phyloP scores from a whole-genome alignment of 257 asterid species.

The Marsdenia floribunda region DNA sequence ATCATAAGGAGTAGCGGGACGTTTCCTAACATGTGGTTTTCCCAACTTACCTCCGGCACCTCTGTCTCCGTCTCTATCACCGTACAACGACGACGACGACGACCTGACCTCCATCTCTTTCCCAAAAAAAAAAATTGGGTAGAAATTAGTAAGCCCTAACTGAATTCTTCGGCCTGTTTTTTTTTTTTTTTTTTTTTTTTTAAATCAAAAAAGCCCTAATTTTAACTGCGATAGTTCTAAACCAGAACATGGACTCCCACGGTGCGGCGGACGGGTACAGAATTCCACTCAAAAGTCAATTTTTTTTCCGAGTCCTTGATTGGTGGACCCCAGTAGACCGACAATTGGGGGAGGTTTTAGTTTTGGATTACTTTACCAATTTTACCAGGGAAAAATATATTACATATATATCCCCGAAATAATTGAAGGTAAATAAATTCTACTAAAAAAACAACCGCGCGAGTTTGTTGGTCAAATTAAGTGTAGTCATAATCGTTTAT shows the following conservation, averaged over 20 bases:
- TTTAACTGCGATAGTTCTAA: neutral
- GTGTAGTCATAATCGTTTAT: no score
- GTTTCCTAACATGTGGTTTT: constrained; percentile 23
- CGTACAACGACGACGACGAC: constrained; percentile 20
- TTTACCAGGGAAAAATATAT: no score
- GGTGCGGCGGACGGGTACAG: neutral
- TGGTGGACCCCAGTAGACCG: neutral
- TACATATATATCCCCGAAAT: no score
- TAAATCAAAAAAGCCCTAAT: constrained; percentile 2
- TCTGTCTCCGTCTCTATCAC: constrained; percentile 16
- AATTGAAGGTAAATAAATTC: no score
- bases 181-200: no score
- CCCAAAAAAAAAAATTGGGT: no score
- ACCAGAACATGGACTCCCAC: neutral
- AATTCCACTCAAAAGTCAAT: neutral
- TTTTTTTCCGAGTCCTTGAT: no score
- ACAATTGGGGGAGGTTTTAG: no score
- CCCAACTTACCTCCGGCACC: constrained; percentile 44
- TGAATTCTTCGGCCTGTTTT: no score
- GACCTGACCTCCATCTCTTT: constrained; percentile 22
- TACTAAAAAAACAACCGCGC: no score
- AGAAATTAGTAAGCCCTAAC: neutral
- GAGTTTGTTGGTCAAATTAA: no score
- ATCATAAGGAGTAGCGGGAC: constrained; percentile 32
- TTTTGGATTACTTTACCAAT: no score